Evolutionary conservation across 768 basidiomycete species (phyloP).

Genomic region (Auricularia sp.): DNA sequence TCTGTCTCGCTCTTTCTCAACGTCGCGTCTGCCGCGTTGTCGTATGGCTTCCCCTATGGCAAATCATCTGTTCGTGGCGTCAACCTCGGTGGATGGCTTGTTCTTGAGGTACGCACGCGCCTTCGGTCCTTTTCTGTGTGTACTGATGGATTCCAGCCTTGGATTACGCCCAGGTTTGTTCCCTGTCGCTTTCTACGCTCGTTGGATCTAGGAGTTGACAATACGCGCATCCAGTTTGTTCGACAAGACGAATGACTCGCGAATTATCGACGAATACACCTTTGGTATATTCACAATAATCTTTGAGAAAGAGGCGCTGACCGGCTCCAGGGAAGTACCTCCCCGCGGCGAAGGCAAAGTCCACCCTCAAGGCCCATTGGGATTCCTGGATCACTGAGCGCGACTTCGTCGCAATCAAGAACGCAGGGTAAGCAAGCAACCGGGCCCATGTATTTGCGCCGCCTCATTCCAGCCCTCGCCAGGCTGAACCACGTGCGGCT

Average conservation of each 20-base stretch:
- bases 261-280: conserved; percentile 70
- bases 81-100: conserved; percentile 64
- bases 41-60: conserved; percentile 57
- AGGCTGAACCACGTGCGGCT: conserved; percentile 32
- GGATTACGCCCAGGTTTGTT: conserved; percentile 52
- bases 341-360: conserved; percentile 35
- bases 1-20: background rate
- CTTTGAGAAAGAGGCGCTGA: too few species aligned
- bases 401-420: conserved; percentile 35
- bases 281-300: conserved; percentile 43
- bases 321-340: conserved; percentile 37
- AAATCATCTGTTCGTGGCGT: conserved; percentile 68
- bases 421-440: conserved; percentile 1
- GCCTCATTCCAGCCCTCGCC: background rate
- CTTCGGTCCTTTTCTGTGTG: conserved; percentile 14
- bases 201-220: background rate
- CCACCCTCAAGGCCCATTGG: conserved; percentile 55
- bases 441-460: background rate
- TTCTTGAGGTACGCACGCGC: conserved; percentile 35
- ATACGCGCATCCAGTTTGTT: conserved; percentile 36
- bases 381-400: conserved; percentile 55
- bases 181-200: background rate
- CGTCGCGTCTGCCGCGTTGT: background rate
- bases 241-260: conserved; percentile 49
- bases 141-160: conserved; percentile 44